phyloP scores from a whole-genome alignment of 2,329 filamentous ascomycete genomes.

The Colletotrichum sp. region DNA sequence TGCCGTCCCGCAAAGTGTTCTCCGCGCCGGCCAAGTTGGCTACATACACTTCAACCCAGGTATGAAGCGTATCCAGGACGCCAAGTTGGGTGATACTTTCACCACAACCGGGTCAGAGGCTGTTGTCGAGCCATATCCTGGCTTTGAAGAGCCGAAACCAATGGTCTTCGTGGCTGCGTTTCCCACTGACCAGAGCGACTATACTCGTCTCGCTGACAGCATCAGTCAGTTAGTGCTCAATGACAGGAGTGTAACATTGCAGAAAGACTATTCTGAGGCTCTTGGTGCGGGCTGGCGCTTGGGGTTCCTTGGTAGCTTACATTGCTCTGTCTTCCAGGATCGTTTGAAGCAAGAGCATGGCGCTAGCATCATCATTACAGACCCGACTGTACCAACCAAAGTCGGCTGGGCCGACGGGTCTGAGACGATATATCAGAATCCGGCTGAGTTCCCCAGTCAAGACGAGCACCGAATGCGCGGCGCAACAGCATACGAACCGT shows the following conservation, averaged over 20 bases:
- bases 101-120: slow-evolving; percentile 81
- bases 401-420: slow-evolving; percentile 79
- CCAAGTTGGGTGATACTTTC: slow-evolving; percentile 94
- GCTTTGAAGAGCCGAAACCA: slow-evolving; percentile 95
- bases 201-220: slow-evolving; percentile 87
- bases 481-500: slow-evolving; percentile 57
- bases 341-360: slow-evolving; percentile 93
- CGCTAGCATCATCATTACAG: slow-evolving; percentile 93
- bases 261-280: slow-evolving; percentile 94
- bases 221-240: slow-evolving; percentile 94
- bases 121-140: slow-evolving; percentile 79
- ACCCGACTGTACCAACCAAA: slow-evolving; percentile 92
- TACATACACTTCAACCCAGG: slow-evolving; percentile 98
- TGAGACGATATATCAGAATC: slow-evolving; percentile 82
- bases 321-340: slow-evolving; percentile 99
- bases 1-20: slow-evolving; percentile 77
- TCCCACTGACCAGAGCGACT: slow-evolving; percentile 88
- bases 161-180: slow-evolving; percentile 99
- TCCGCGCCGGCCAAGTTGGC: slow-evolving; percentile 92
- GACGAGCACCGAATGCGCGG: slow-evolving; percentile 53
- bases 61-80: slow-evolving; percentile 96
- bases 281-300: slow-evolving; percentile 92
- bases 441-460: slow-evolving; percentile 81
- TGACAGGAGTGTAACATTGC: slow-evolving; percentile 90
- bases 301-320: slow-evolving; percentile 93